phyloP scores from a whole-genome alignment of 352 stramenopile species.

The Thraustochytrium sp. region DNA sequence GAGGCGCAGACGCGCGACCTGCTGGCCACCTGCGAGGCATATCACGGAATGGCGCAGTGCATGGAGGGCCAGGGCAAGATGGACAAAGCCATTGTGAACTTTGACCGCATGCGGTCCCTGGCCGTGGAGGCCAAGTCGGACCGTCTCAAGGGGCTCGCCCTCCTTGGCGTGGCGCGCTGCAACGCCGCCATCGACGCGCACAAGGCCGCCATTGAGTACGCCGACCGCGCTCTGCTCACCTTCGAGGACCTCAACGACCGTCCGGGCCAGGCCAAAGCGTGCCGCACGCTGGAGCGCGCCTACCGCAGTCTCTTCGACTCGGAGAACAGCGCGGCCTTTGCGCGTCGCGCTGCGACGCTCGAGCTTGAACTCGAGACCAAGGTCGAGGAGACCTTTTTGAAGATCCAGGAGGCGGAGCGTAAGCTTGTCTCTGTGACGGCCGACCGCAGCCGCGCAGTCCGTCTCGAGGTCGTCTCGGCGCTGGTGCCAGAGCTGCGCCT shows the following conservation, averaged over 20 bases:
- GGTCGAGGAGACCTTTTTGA: not conserved
- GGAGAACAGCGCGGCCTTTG: not conserved
- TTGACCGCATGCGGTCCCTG: slow-evolving; percentile 17
- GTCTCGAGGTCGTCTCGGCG: slow-evolving; percentile 3
- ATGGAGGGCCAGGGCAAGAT: not conserved
- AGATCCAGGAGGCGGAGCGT: not conserved
- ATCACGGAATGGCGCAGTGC: slow-evolving; percentile 11
- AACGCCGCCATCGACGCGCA: not conserved
- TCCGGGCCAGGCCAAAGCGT: not conserved
- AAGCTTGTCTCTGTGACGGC: slow-evolving; percentile 16
- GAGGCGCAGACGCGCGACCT: not conserved
- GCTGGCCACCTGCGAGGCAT: not conserved
- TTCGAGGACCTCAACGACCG: slow-evolving; percentile 31
- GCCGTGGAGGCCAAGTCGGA: slow-evolving; percentile 4
- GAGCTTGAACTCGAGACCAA: slow-evolving; percentile 3
- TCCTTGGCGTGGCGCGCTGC: slow-evolving; percentile 23
- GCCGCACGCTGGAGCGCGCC: not conserved
- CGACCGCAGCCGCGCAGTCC: not conserved
- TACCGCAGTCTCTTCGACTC: slow-evolving; percentile 1
- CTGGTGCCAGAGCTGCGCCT: not conserved
- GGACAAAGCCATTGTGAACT: slow-evolving; percentile 12
- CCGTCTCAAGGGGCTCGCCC: not conserved
- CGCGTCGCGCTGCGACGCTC: not conserved
- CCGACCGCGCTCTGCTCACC: slow-evolving; percentile 3
- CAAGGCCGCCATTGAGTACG: slow-evolving; percentile 35